Percentiles rank a stretch among this genome's conserved stretches.
These are phyloP conservation scores for Aspergillus sp. DNA, from an alignment of 2,329 filamentous ascomycete genomes.

Conservation along the genomic window DNA sequence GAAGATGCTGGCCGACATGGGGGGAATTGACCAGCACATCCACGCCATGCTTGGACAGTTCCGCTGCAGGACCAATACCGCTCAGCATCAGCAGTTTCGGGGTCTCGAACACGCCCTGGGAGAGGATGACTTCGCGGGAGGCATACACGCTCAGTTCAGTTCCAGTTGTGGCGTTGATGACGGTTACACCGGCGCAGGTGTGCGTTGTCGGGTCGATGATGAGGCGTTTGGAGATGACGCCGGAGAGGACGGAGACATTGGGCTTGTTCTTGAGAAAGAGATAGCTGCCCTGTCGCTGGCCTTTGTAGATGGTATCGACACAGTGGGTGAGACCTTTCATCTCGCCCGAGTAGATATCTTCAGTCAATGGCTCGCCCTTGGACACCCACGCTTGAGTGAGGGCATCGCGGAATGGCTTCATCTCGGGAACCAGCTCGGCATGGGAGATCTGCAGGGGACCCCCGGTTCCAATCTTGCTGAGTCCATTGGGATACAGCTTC, in stretches of 20 bases:
- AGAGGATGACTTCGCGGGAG: slow-evolving; percentile 44
- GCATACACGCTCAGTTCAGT: slow-evolving; percentile 45
- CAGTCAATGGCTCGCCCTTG: slow-evolving; percentile 47
- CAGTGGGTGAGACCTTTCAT: slow-evolving; percentile 52
- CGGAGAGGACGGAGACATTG: slow-evolving; percentile 51
- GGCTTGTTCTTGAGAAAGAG: slow-evolving; percentile 49
- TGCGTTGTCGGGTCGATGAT: slow-evolving; percentile 46
- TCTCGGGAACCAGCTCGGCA: slow-evolving; percentile 51
- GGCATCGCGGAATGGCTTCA: slow-evolving; percentile 43
- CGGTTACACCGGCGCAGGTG: slow-evolving; percentile 43
- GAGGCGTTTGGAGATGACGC: slow-evolving; percentile 49
- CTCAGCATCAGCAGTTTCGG: slow-evolving; percentile 50
- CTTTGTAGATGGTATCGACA: slow-evolving; percentile 55
- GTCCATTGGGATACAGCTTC: slow-evolving; percentile 41
- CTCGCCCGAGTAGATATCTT: slow-evolving; percentile 54
- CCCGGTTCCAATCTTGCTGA: slow-evolving; percentile 48
- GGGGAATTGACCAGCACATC: slow-evolving; percentile 25
- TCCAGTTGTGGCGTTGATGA: slow-evolving; percentile 36
- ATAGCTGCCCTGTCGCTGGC: slow-evolving; percentile 50
- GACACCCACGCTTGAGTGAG: slow-evolving; percentile 50
- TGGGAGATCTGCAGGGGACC: slow-evolving; percentile 54
- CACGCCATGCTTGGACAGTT: slow-evolving; percentile 32
- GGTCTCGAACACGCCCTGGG: slow-evolving; percentile 48
- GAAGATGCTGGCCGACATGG: slow-evolving; percentile 27
- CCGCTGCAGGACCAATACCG: slow-evolving; percentile 40